Base-by-base conservation (phyloP, 345 rosid species). In the Viola odorata region DNA sequence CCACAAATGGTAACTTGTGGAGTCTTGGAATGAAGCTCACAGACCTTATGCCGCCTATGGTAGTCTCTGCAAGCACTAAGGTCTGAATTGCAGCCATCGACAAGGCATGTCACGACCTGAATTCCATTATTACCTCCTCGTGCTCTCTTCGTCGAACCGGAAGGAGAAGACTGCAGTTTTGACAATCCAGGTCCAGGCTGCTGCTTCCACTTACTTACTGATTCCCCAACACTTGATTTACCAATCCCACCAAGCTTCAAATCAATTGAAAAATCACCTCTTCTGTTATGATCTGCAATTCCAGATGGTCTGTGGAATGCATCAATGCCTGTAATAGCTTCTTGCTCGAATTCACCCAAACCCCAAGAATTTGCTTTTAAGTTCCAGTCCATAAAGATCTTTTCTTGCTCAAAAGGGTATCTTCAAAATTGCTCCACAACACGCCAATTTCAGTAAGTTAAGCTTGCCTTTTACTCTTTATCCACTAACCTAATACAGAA, bases 1-100 rank as follows among this genome's bases (percentile, higher is more conserved):
- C 92, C 91, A 57, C 79, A 73, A 49, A 91, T 81, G 4, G 69
- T 77, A 73, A 85, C 97, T 52, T 80, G 77, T 0, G 89, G 82
- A 61, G 96, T 76, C 75, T 88, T 91, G 11, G 97, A 91, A 70
- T 91, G 97, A 48, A 75, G 69, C 55, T 85, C 97, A 67, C 97
- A 91, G n/a, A 91, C 97, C 69, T 87, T 87, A 75, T 91, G 97
- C 62, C 97, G 89, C 68, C 87, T 75, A 58, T 87, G 90, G 73
- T 90, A 90, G 69, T 85, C 92, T 58, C 87, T 78, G 47, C 85
- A 82, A 15, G 64, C 80, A 71, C 85, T 85, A 62, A 90, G 88
- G 77, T 90, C 88, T 0, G 85, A 70, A 39, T 71, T 63, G 64
- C 97, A 90, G 9, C 90, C 89, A 57, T 90, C 95, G 8, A 85